Conservation (phyloP, 495 filamentous ascomycete species). For the Daldinia grandis region DNA sequence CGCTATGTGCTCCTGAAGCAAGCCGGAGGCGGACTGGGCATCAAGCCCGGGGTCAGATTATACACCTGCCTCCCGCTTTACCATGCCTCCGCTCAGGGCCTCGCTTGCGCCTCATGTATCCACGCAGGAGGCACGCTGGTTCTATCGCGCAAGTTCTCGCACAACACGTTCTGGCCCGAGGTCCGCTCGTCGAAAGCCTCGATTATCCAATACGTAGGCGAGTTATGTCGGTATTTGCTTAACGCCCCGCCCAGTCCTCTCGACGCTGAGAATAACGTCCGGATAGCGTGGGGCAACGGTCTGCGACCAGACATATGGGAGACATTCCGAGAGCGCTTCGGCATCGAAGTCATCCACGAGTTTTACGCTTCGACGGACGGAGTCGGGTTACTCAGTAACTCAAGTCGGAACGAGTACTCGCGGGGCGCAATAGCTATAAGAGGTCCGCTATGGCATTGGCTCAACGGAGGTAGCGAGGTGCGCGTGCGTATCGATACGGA, state of each 20-base stretch:
- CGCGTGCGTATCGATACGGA: slow-evolving; percentile 73
- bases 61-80: slow-evolving; percentile 83
- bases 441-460: slow-evolving; percentile 62
- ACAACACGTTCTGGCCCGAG: slow-evolving; percentile 76
- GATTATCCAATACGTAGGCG: slow-evolving; percentile 80
- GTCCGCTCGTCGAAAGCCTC: slow-evolving; percentile 72
- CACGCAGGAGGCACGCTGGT: slow-evolving; percentile 66
- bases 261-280: slow-evolving; percentile 71
- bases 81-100: slow-evolving; percentile 72
- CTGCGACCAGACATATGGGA: slow-evolving; percentile 80
- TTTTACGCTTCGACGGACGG: slow-evolving; percentile 73
- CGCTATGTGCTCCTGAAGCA: slow-evolving; percentile 34
- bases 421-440: slow-evolving; percentile 72
- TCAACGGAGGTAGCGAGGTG: slow-evolving; percentile 61
- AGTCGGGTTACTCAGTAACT: slow-evolving; percentile 55
- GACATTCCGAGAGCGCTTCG: slow-evolving; percentile 69
- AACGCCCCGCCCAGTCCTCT: slow-evolving; percentile 67
- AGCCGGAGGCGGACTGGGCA: slow-evolving; percentile 16
- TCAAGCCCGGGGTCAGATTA: slow-evolving; percentile 60
- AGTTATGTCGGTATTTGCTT: slow-evolving; percentile 79
- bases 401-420: slow-evolving; percentile 64
- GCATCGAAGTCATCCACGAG: slow-evolving; percentile 64
- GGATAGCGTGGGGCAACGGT: slow-evolving; percentile 77
- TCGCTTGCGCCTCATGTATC: slow-evolving; percentile 61
- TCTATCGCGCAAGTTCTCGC: slow-evolving; percentile 74